Base-by-base conservation (phyloP, 305 asterid genomes). In the Fraxinus greggii region DNA sequence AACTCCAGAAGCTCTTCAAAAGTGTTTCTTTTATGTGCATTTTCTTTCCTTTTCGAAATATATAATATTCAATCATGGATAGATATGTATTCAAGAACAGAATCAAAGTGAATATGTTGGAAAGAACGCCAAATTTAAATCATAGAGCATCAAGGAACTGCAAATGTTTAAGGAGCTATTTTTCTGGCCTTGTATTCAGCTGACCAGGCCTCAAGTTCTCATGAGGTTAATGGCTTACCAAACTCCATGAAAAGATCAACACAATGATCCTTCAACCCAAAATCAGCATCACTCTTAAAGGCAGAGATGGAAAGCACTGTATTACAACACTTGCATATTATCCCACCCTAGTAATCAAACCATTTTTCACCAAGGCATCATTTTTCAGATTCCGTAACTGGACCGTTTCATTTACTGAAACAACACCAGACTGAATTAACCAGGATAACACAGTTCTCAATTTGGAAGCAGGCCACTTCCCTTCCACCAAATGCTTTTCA, bases 181-280 rank as follows among this genome's bases (percentile, higher is more conserved):
- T 88, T 89, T 87, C 95, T 90, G 76, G 92, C 87, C 94, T 92
- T 91, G 92, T 88, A 97, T 89, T 94, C 99, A 85, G 88, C 90
- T 78, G 98, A 94, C 99, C 99, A 97, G 63, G 98, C 99, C 91
- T 92, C 98, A 40, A 95, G 97, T 89, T 93, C 96, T 86, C 98
- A 92, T 80, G 90, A 83, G 84, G 95, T 85, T 86, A 93, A 88
- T 59, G 99, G 92, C 87, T 92, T 94, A 79, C 97, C 97, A 23
- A 92, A 92, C 82, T 91, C 97, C 93, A 92, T 85, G 88, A 91
- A 90, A 80, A 96, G 95, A 88, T 94, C 90, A 84, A 80, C 72
- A 78, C 97, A 92, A 23, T 95, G 95, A 76, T 86, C 84, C 87
- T 83, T 88, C 31, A 78, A 83, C 85, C 69, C 87, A 79, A 87